A percentile compares a stretch with the other conserved stretches of the same genome.
Evolutionary conservation across 306 rosid species (phyloP).

Genomic region (Cucurbita ficifolia): DNA sequence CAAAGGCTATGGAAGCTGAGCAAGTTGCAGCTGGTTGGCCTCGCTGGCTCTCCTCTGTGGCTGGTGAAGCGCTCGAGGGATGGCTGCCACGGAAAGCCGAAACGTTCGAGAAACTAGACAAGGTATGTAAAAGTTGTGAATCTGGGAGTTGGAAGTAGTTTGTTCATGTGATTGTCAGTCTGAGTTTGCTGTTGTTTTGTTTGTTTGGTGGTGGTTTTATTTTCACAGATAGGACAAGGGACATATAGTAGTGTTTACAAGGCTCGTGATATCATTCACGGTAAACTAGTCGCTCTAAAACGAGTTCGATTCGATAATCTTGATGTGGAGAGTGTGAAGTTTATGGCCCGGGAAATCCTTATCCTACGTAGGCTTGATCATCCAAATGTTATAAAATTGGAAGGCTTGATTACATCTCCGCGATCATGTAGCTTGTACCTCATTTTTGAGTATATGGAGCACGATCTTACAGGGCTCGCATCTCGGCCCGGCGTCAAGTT

Average conservation of each 20-base stretch:
- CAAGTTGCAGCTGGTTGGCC: constrained; percentile 99
- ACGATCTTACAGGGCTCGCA: constrained; percentile 89
- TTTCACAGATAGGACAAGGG: constrained; percentile 87
- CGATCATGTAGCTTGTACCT: constrained; percentile 78
- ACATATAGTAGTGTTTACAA: constrained; percentile 85
- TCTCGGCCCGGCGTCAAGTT: constrained; percentile 52
- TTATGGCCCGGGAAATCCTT: constrained; percentile 92
- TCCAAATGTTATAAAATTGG: constrained; percentile 75
- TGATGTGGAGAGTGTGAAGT: constrained; percentile 79
- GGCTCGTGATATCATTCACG: constrained; percentile 57
- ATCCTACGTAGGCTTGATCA: constrained; percentile 85
- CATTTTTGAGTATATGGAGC: constrained; percentile 89
- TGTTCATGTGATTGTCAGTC: not conserved
- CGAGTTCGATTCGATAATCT: constrained; percentile 81
- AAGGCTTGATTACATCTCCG: constrained; percentile 69
- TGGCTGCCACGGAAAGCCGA: constrained; percentile 77
- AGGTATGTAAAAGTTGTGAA: constrained; percentile 27
- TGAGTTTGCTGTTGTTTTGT: constrained; percentile 3
- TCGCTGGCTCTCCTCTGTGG: constrained; percentile 73
- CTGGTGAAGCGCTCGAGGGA: constrained; percentile 71
- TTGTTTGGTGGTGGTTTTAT: constrained; percentile 13
- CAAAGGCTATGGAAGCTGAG: constrained; percentile 52
- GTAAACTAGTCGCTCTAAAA: constrained; percentile 71
- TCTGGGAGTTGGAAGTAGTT: not conserved
- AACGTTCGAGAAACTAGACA: constrained; percentile 57